Base-by-base conservation (phyloP, 179 eudicot genomes). In the Silene coronaria region DNA sequence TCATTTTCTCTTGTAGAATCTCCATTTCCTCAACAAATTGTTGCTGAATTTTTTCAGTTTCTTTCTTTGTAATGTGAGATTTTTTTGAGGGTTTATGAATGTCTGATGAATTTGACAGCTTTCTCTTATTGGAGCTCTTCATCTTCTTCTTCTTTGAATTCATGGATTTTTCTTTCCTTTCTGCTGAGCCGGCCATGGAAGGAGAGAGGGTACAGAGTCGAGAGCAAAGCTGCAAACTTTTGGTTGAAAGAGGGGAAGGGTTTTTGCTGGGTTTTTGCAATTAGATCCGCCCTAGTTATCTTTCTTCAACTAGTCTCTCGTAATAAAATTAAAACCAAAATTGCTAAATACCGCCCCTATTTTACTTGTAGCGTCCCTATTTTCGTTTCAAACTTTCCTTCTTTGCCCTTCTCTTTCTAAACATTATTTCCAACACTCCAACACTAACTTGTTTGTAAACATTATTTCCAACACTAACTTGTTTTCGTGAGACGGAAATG, bases 171-270 rank as follows among this genome's bases (percentile, higher is more conserved):
- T 69, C 68, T 4, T 65, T 67, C 11, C 23, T 77, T 62, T 17
- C 12, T 63, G 76, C 23, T 28, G 77, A 76, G 69, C 80, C 87
- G 53, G 82, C 90, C 90, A 85, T 86, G 21, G 78, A 48, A 70
- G 22, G 48, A 10, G 13, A 42, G 13, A 10, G n/a, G n/a, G 3
- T 42, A 42, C 38, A 80, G 64, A 19, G 79, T 70, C 3, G 30
- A 23, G 58, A 2, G 60, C 10, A 14, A 22, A 38, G 45, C 73
- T 24, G 32, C 36, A 24, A 42, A 28, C 17, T 48, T 53, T 71
- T 22, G 74, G 24, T 28, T 21, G 72, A 7, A 36, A n/a, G 22
- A 11, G 0, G 30, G 24, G 32, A 57, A 76, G 82, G 72, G n/a
- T n/a, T 80, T 80, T 76, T 72, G 32, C 65, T 66, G 77, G 80